phyloP scores from a whole-genome alignment of 2,329 filamentous ascomycete species.

The Gaeumannomyces tritici region DNA sequence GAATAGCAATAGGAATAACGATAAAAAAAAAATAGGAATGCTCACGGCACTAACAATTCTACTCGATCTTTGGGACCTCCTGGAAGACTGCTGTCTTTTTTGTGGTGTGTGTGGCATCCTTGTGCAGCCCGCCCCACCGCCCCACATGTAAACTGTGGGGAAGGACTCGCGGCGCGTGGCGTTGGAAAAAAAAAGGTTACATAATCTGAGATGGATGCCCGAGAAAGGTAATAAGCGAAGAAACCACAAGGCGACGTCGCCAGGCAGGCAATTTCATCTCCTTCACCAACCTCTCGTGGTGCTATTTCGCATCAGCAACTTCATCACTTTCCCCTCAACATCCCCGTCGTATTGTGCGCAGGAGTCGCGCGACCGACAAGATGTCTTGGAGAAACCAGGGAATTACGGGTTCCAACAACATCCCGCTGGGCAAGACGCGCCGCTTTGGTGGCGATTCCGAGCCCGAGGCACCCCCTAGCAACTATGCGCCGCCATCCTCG shows the following conservation, averaged over 20 bases:
- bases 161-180: not conserved
- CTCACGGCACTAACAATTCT: too few relatives aligned
- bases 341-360: not conserved
- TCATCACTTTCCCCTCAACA: not conserved
- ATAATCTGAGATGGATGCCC: not conserved
- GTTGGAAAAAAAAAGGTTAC: not conserved
- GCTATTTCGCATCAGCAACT: not conserved
- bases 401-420: slow-evolving; percentile 97
- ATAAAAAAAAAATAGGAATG: too few relatives aligned
- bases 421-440: slow-evolving; percentile 77
- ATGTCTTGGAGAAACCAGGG: slow-evolving; percentile 68
- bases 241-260: not conserved
- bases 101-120: too few relatives aligned
- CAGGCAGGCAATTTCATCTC: not conserved
- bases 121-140: too few relatives aligned
- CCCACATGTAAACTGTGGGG: too few relatives aligned
- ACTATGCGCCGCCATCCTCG: not conserved
- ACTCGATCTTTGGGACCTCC: too few relatives aligned
- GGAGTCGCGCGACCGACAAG: slow-evolving; percentile 12
- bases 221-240: not conserved
- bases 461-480: slow-evolving; percentile 13
- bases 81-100: too few relatives aligned
- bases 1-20: too few relatives aligned
- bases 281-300: not conserved
- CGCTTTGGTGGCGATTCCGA: slow-evolving; percentile 59